Percentiles rank a stretch among this genome's conserved stretches.
Conservation (phyloP, 768 basidiomycete species). For the Suillus subalutaceus region DNA sequence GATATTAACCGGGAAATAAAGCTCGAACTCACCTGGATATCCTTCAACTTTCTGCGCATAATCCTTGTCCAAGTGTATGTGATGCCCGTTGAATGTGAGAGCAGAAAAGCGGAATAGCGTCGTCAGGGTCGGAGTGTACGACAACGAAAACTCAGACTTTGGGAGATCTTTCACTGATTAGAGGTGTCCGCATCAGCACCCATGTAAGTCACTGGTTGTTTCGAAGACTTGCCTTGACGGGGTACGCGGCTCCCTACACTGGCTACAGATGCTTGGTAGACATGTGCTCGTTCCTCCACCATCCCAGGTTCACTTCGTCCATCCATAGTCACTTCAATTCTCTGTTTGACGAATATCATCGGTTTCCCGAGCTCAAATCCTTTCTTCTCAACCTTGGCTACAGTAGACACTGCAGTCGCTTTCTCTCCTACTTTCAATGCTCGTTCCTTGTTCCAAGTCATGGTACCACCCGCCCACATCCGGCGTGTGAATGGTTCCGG, state of each 20-base stretch:
- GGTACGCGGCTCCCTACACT: constrained; percentile 32
- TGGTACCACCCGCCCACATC: constrained; percentile 83
- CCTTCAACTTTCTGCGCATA: constrained; percentile 71
- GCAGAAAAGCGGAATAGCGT: constrained; percentile 88
- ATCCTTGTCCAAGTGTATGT: constrained; percentile 80
- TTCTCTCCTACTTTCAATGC: constrained; percentile 57
- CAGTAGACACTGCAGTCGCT: constrained; percentile 49
- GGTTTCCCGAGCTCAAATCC: constrained; percentile 60
- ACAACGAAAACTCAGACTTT: constrained; percentile 59
- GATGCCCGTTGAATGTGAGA: constrained; percentile 83
- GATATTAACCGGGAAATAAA: constrained; percentile 1
- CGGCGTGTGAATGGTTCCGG: constrained; percentile 72
- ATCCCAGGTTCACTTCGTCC: constrained; percentile 50
- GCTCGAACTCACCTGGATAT: constrained; percentile 55
- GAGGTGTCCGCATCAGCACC: not conserved
- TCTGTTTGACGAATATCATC: constrained; percentile 77
- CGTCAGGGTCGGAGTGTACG: constrained; percentile 65
- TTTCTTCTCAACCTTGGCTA: constrained; percentile 61
- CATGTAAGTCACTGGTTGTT: not conserved
- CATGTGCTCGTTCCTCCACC: constrained; percentile 68
- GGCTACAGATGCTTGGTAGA: constrained; percentile 50
- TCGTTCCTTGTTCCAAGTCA: constrained; percentile 56
- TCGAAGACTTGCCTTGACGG: constrained; percentile 44
- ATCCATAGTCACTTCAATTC: constrained; percentile 51
- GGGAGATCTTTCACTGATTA: constrained; percentile 55